Base-by-base conservation (phyloP, 1,284 basidiomycete genomes). In the Kwoniella shivajii region DNA sequence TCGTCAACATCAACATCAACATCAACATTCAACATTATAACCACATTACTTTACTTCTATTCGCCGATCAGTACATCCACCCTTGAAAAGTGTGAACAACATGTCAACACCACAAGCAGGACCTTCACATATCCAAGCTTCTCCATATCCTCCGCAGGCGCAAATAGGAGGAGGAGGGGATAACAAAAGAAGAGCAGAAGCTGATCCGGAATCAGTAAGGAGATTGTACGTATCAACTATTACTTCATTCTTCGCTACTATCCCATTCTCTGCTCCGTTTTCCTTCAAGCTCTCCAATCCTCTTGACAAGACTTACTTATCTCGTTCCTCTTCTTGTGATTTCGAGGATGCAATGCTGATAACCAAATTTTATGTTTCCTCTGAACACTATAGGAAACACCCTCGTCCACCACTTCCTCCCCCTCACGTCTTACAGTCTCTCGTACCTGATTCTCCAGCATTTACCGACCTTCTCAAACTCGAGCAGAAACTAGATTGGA, bases 401-500 rank as follows among this genome's bases (percentile, higher is more conserved):
- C 52, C 67, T 1, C 66, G 73, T n/a, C 67, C 71, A 9, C 73
- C 73, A 6, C 69, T 78, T 20, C 77, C 77, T 2, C 76, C 77
- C 30, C 75, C 77, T 13, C 74, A 78, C 49, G 61, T 78, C 27
- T 67, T 78, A 16, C 65, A 72, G 30, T 56, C 64, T 6, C 71
- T 78, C 34, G 75, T 93, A 67, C 83, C 87, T 18, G 88, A 95
- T 76, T 90, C 90, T 22, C 83, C 83, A 52, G 89, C 95, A 82
- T 98, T 97, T 77, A 84, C 86, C 56, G 86, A 90, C 68, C 81
- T 98, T 30, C 80, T 94, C 44, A 87, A 89, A 59, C 89, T 92
- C 83, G 94, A 97, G 77, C 84, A 89, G 60, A 90, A 88, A 74
- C 82, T 98, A 10, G 94, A 98, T 77, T 98, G 95, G 95, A 95